A percentile compares a stretch with the other conserved stretches of the same genome.
These are phyloP conservation scores for Biscutella auriculata DNA, from an alignment of 441 rosid genomes.

Conservation along the genomic window DNA sequence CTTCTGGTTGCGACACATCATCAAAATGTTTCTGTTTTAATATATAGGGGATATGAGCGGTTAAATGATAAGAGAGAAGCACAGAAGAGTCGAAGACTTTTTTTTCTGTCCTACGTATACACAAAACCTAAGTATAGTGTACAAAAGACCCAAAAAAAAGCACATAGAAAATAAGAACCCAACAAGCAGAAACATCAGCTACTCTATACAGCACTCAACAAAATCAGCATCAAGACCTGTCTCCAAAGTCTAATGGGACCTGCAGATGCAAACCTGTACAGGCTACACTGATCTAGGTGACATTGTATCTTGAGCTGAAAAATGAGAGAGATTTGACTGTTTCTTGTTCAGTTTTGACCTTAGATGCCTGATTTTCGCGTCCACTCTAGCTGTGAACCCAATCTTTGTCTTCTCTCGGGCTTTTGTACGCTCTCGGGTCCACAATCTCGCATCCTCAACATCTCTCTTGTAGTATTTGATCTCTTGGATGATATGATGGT, in stretches of 20 bases:
- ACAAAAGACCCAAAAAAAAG: too few species aligned
- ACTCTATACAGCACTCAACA: too few species aligned
- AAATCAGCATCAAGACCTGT: too few species aligned
- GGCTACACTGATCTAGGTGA: slow-evolving; percentile 29
- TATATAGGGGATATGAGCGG: too few species aligned
- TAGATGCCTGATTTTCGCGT: slow-evolving; percentile 80
- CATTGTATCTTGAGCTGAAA: slow-evolving; percentile 22
- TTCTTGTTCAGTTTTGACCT: slow-evolving; percentile 66
- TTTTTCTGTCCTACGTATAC: slow-evolving; percentile 20
- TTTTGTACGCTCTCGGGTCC: slow-evolving; percentile 79
- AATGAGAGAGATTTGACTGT: slow-evolving; percentile 27
- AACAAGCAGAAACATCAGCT: slow-evolving; percentile 11
- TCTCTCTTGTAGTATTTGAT: slow-evolving; percentile 81
- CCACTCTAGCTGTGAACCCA: slow-evolving; percentile 82
- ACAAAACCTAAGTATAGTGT: slow-evolving; percentile 20
- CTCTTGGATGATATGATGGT: slow-evolving; percentile 97
- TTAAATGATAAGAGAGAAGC: too few species aligned
- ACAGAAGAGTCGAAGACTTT: too few species aligned
- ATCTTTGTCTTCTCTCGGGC: slow-evolving; percentile 96
- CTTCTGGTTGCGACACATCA: too few species aligned
- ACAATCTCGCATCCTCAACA: slow-evolving; percentile 68
- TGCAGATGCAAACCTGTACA: neutral
- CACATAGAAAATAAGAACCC: too few species aligned
- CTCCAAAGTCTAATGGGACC: too few species aligned
- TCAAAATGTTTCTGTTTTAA: too few species aligned